Conservation (phyloP, 106 monocot genomes). For the Iris macrosiphon region DNA sequence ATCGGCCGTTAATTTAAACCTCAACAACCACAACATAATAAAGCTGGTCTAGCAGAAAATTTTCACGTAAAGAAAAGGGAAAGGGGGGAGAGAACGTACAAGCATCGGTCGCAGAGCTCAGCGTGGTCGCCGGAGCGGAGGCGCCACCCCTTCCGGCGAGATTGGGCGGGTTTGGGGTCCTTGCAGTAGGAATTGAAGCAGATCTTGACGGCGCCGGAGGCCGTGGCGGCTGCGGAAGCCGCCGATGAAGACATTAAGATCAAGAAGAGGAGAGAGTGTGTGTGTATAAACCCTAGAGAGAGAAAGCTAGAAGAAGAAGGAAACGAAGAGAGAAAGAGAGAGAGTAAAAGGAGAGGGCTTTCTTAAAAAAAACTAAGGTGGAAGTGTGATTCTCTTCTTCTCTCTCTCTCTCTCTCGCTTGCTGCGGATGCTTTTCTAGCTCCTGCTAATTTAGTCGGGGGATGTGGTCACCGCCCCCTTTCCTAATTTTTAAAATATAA, state of each 20-base stretch:
- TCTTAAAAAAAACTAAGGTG: too few species aligned
- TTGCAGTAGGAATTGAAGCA: slow-evolving; percentile 51
- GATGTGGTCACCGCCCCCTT: too few species aligned
- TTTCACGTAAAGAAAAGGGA: not conserved
- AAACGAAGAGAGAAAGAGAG: too few species aligned
- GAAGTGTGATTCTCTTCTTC: not conserved
- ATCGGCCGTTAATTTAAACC: too few species aligned
- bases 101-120: slow-evolving; percentile 60
- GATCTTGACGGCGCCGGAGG: slow-evolving; percentile 18
- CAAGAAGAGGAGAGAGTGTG: not conserved
- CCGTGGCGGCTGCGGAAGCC: too few species aligned
- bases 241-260: slow-evolving; percentile 6
- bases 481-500: too few species aligned
- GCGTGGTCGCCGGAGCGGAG: slow-evolving; percentile 41
- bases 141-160: slow-evolving; percentile 37
- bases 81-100: slow-evolving; percentile 8
- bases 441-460: too few species aligned
- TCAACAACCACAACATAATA: too few species aligned
- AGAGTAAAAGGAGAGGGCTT: not conserved
- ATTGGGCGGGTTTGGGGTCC: slow-evolving; percentile 23
- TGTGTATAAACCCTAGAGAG: too few species aligned
- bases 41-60: not conserved
- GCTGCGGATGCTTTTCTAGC: too few species aligned
- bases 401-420: too few species aligned
- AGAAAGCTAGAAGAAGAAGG: too few species aligned